Evolutionary conservation across 768 basidiomycete genomes (phyloP).

Genomic region (Lactarius sanguifluus): DNA sequence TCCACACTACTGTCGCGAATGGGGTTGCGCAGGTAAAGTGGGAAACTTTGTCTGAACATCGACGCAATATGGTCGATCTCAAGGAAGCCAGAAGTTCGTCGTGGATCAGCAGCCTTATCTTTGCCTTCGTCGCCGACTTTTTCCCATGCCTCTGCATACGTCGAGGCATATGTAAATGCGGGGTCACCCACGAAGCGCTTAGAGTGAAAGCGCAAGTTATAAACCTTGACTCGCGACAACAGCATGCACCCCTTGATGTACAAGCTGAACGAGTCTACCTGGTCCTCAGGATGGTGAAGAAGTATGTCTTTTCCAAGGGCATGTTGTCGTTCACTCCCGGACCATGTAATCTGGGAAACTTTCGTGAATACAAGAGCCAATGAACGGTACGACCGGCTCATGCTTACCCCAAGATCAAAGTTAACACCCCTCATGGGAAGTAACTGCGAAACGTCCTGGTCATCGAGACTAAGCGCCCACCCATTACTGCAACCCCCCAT

Average conservation of each 20-base stretch:
- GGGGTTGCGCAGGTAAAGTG: slow-evolving; percentile 36
- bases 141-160: slow-evolving; percentile 24
- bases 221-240: slow-evolving; percentile 59
- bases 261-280: slow-evolving; percentile 68
- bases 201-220: slow-evolving; percentile 65
- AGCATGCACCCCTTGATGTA: slow-evolving; percentile 70
- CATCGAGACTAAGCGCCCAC: slow-evolving; percentile 70
- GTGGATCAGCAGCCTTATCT: slow-evolving; percentile 32
- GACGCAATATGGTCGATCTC: slow-evolving; percentile 34
- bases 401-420: slow-evolving; percentile 60
- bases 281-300: slow-evolving; percentile 56
- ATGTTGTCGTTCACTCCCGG: slow-evolving; percentile 60
- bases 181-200: slow-evolving; percentile 60
- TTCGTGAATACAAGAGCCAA: slow-evolving; percentile 20
- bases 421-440: slow-evolving; percentile 61
- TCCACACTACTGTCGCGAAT: slow-evolving; percentile 44
- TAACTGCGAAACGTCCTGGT: slow-evolving; percentile 70
- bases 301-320: slow-evolving; percentile 61
- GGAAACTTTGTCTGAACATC: slow-evolving; percentile 33
- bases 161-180: slow-evolving; percentile 40
- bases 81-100: slow-evolving; percentile 36
- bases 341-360: slow-evolving; percentile 47
- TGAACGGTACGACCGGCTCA: slow-evolving; percentile 12
- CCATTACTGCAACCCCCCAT: slow-evolving; percentile 66
- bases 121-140: slow-evolving; percentile 13